Evolutionary conservation across 2,329 filamentous ascomycete genomes (phyloP), one percentile per base, ranked within the genome.

Genomic region (Emydomyces testavorans): DNA sequence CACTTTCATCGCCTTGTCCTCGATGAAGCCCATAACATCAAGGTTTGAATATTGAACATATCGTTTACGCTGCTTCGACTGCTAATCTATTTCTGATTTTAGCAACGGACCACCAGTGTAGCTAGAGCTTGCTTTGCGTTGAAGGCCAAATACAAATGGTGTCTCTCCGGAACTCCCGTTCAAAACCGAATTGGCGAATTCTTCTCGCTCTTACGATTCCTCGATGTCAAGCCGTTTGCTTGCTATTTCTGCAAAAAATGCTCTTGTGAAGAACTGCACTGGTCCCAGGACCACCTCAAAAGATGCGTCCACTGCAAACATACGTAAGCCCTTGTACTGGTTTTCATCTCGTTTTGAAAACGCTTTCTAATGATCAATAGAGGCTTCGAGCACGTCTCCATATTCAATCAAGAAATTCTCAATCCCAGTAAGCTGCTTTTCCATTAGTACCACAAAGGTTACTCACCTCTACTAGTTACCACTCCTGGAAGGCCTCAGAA

Each of bases 151-250:
- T 94, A 92, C 67, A 93, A 93, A 58, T 96, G 92, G 87, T 98
- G 92, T 62, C 73, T 98, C 50, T 92, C 85, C 13, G 92, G 92
- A 6, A 98, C 92, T 1, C 92, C 92, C 0, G 79, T 98, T 1
- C 92, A 98, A 64, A 98, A 96, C 61, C 83, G 90, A 46, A 96
- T 96, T 55, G 90, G 92, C 59, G 90, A 96, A 63, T 93, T 95
- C 65, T 95, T 96, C 67, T 96, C 90, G 0, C 72, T 96, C 18
- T 74, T 98, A 48, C 83, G 92, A 2, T 98, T 98, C 65, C 76
- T 98, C 24, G 84, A 94, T 62, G 75, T 95, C 29, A 76, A 77
- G 6, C 90, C 90, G 0, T 96, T 95, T 63, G 83, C 90, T 6
- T 88, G 86, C 55, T 98, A 98, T 62, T 83, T 95, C 55, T 98